A percentile compares a stretch with the other conserved stretches of the same genome.
Evolutionary conservation across 805 yeast genomes (phyloP).

Genomic region (Starmerella apicola): DNA sequence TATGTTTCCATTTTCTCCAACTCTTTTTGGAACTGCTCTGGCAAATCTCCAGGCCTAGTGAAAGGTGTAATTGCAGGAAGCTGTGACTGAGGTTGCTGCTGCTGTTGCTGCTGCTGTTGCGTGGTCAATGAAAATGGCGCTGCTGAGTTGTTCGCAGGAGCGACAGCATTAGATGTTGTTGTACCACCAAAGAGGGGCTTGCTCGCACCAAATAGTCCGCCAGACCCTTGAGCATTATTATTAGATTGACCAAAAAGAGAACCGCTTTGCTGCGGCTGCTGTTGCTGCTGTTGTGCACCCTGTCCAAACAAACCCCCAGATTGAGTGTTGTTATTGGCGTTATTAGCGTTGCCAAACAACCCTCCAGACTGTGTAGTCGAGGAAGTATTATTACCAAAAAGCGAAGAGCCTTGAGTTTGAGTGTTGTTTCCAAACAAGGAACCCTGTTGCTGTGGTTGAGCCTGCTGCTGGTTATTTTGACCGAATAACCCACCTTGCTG

Average conservation of each 20-base stretch:
- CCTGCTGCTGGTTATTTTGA: background rate
- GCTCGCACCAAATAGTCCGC: slow-evolving; percentile 6
- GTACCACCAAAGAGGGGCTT: slow-evolving; percentile 4
- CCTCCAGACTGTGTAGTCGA: slow-evolving; percentile 4
- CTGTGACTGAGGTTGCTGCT: slow-evolving; percentile 19
- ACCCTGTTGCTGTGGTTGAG: background rate
- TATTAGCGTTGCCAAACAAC: slow-evolving; percentile 11
- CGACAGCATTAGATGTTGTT: background rate
- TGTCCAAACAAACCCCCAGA: slow-evolving; percentile 16
- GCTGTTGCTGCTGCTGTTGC: slow-evolving; percentile 7
- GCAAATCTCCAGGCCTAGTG: slow-evolving; percentile 48
- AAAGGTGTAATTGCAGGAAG: slow-evolving; percentile 37
- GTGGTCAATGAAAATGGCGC: background rate
- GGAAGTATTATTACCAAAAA: background rate
- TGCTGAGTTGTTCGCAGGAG: background rate
- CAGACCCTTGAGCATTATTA: background rate
- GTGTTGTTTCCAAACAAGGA: background rate
- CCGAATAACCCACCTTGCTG: background rate
- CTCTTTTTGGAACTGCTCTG: slow-evolving; percentile 40
- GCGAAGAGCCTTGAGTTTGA: too few relatives aligned
- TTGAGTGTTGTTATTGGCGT: slow-evolving; percentile 4
- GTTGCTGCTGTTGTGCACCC: slow-evolving; percentile 1
- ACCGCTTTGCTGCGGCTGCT: slow-evolving; percentile 5
- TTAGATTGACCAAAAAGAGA: background rate
- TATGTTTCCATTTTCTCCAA: slow-evolving; percentile 44